Evolutionary conservation across 805 yeast species (phyloP), one percentile per base, ranked within the genome.

Genomic region (Barnettozyma populi): DNA sequence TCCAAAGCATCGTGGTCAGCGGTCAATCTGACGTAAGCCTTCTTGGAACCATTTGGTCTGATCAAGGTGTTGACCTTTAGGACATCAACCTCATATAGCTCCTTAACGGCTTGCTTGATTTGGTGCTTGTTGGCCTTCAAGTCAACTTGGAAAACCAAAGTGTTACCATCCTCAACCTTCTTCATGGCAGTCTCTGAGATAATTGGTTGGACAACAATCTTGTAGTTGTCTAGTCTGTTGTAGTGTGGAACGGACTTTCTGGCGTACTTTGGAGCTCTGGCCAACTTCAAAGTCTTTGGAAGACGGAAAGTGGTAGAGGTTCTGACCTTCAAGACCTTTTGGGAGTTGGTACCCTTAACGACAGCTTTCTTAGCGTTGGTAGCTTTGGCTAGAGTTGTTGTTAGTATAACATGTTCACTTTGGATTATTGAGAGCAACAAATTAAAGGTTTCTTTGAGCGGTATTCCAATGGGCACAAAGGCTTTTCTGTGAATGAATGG

Each of bases 11-110:
- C 99, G 82, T 84, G 86, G 78, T 94, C 99, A 73, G 96, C 92
- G 71, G 98, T 89, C 74, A 94, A 86, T 82, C 95, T 89, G 73
- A 94, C 92, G 84, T 86, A 94, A 72, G 99, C 99, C 85, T 94
- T 94, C 89, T 94, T 94, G 80, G 97, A 86, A 76, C 99, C 99
- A 77, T 94, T 90, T 74, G 99, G 97, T 80, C 96, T 89, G 70
- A 94, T 78, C 74, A 94, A 82, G 65, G 99, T 94, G 92, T 94
- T 90, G 71, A 94, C 90, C 76, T 87, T 80, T 68, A 75, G 78
- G 64, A 86, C 94, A 63, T 94, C 98, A 69, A 92, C 98, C 71
- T 87, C 90, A 84, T 92, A 94, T 71, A 94, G 83, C 78, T 90
- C 95, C 84, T 94, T 92, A 69, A 94, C 95, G 62, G 99, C 99